phyloP scores from a whole-genome alignment of 768 basidiomycete species.

The Panus rudis region DNA sequence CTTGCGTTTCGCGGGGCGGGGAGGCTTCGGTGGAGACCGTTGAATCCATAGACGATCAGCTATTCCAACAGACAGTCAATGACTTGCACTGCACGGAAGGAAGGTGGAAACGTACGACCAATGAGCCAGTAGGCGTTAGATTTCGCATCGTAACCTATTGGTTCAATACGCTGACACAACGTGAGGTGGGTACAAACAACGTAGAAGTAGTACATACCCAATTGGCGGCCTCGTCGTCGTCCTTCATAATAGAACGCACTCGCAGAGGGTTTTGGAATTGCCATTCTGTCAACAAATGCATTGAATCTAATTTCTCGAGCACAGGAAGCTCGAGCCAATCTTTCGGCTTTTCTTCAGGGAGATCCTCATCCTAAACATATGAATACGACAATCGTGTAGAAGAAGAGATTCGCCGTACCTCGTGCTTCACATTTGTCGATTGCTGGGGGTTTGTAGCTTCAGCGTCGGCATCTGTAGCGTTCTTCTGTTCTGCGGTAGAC shows the following conservation, averaged over 20 bases:
- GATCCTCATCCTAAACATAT: not conserved
- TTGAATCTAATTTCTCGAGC: conserved; percentile 65
- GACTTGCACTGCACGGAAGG: conserved; percentile 1
- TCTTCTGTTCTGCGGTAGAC: conserved; percentile 17
- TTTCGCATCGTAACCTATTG: conserved; percentile 77
- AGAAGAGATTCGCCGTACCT: not conserved
- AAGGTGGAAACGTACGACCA: conserved; percentile 46
- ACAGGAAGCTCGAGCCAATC: conserved; percentile 71
- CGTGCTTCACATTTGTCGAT: not conserved
- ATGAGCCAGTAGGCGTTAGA: conserved; percentile 82
- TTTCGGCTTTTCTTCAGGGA: conserved; percentile 33
- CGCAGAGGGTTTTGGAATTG: conserved; percentile 76
- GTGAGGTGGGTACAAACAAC: not conserved
- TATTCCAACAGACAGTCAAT: conserved; percentile 20
- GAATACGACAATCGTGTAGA: not conserved
- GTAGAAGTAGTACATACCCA: conserved; percentile 50
- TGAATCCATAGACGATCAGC: conserved; percentile 86
- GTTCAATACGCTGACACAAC: conserved; percentile 73
- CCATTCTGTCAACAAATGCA: conserved; percentile 76
- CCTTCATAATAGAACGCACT: conserved; percentile 66
- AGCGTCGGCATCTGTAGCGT: not conserved
- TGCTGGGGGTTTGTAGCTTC: not conserved
- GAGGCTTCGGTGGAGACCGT: conserved; percentile 50
- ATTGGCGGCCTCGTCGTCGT: conserved; percentile 66
- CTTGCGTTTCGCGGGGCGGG: conserved; percentile 34